Base-by-base conservation (phyloP, 2,329 filamentous ascomycete species). In the Fusarium bactridioides region DNA sequence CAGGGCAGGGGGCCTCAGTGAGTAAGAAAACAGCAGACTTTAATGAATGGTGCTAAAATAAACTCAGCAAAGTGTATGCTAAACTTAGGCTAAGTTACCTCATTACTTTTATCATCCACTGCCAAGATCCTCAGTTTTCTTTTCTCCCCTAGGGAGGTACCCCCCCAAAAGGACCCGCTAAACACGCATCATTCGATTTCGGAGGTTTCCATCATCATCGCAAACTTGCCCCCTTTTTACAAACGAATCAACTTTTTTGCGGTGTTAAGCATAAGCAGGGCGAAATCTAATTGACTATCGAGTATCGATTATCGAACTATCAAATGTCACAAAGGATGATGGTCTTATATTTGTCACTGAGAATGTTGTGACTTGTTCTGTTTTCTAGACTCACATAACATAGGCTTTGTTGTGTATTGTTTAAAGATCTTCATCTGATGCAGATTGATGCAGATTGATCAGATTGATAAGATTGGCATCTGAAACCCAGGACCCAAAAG, bases 391-490 rank as follows among this genome's bases (percentile, higher is more conserved):
- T 10, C 23, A 11, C 38, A 45, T 41, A 48, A 45, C 25, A 44
- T 54, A 35, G 33, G 23, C 29, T 47, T 50, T 50, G 40, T 53
- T 23, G 27, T 44, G 40, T 25, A 37, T 40, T 50, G 40, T 41
- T 67, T 40, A 64, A 67, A 64, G 69, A 76, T 73, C 73, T 75
- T 61, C 48, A 57, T 64, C 58, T 64, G 43, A 76, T 77, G 76
- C 76, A 77, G 25, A 55, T 72, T 64, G 43, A 76, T 77, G 76
- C 76, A 77, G 25, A 55, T 72, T 74, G 75, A 78, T 78, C 59
- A 70, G 76, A 78, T 78, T 76, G 76, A 78, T 78, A 78, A 78
- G 76, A 77, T 78, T 69, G 38, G 25, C 51, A 57, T 63, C 69
- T 62, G 47, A 64, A 61, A 64, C 53, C 59, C 25, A 47, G 57